These are phyloP conservation scores for Rutstroemia sydowiana DNA, from an alignment of 2,329 filamentous ascomycete species.

Conservation along the genomic window DNA sequence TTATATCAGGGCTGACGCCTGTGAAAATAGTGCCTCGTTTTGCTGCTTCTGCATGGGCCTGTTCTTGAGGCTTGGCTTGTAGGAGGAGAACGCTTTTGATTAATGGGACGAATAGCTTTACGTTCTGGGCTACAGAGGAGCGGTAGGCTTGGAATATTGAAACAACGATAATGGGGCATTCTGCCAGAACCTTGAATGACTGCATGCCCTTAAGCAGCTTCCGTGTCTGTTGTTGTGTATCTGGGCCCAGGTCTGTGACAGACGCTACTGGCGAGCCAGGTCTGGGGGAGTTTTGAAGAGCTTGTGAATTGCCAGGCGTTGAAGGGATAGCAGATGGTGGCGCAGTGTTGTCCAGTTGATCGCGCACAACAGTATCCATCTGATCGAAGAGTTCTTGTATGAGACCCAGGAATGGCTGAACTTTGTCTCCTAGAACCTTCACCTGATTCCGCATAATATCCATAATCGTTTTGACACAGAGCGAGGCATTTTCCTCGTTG, in stretches of 20 bases:
- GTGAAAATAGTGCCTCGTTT: slow-evolving; percentile 78
- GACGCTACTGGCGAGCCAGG: slow-evolving; percentile 85
- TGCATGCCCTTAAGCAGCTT: slow-evolving; percentile 90
- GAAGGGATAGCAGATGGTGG: slow-evolving; percentile 53
- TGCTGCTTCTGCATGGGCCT: slow-evolving; percentile 79
- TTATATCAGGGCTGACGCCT: slow-evolving; percentile 87
- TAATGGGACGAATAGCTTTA: slow-evolving; percentile 84
- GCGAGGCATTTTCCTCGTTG: slow-evolving; percentile 97
- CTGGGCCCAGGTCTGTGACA: slow-evolving; percentile 70
- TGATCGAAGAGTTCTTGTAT: slow-evolving; percentile 95
- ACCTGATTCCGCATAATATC: slow-evolving; percentile 91
- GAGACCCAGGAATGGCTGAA: slow-evolving; percentile 81
- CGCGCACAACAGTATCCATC: slow-evolving; percentile 89
- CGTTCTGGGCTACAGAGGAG: slow-evolving; percentile 69
- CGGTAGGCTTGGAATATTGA: slow-evolving; percentile 96
- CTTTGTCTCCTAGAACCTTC: slow-evolving; percentile 71
- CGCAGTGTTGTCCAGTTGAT: slow-evolving; percentile 80
- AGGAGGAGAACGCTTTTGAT: slow-evolving; percentile 86
- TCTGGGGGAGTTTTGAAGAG: slow-evolving; percentile 72
- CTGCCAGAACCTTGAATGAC: slow-evolving; percentile 95
- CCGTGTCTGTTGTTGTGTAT: slow-evolving; percentile 72
- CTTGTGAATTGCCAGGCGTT: slow-evolving; percentile 57
- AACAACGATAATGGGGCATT: slow-evolving; percentile 97
- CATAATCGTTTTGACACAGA: slow-evolving; percentile 97
- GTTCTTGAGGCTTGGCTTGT: slow-evolving; percentile 88